These are phyloP conservation scores for Penicillium angulare DNA, from an alignment of 495 filamentous ascomycete genomes.

Conservation along the genomic window DNA sequence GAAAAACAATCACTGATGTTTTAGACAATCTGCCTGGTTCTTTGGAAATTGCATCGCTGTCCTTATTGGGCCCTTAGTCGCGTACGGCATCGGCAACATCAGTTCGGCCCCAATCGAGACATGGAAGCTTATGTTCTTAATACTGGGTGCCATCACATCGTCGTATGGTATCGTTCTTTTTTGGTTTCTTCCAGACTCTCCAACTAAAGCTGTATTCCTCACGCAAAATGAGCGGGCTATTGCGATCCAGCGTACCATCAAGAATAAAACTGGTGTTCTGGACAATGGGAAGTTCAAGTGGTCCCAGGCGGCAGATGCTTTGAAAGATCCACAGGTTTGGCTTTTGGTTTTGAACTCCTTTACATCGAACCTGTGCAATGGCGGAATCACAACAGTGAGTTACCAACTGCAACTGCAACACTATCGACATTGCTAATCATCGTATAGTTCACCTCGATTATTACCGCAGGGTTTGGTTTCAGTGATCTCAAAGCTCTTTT, in stretches of 20 bases:
- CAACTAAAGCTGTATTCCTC: conserved; percentile 54
- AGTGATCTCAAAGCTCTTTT: conserved; percentile 35
- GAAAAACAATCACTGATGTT: not conserved
- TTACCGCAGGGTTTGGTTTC: conserved; percentile 42
- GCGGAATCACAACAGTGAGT: conserved; percentile 30
- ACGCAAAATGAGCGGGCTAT: conserved; percentile 47
- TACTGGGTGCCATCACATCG: conserved; percentile 58
- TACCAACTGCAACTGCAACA: not conserved
- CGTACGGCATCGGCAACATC: conserved; percentile 58
- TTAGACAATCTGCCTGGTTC: conserved; percentile 51
- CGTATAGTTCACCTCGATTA: conserved; percentile 38
- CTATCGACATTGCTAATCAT: not conserved
- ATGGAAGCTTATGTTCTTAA: conserved; percentile 58
- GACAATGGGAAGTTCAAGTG: conserved; percentile 39
- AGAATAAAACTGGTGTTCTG: conserved; percentile 57
- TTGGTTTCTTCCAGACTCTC: conserved; percentile 52
- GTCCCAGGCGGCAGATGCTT: conserved; percentile 28
- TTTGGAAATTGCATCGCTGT: conserved; percentile 57
- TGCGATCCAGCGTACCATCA: conserved; percentile 30
- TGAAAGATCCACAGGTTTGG: conserved; percentile 33
- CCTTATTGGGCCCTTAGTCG: conserved; percentile 58
- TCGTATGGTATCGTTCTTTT: conserved; percentile 48
- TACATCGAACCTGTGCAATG: conserved; percentile 30
- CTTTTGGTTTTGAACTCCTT: conserved; percentile 26
- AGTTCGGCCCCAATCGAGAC: conserved; percentile 7